Base-by-base conservation (phyloP, 1,139 yeast genomes). In the Starmera stellimalicola region DNA sequence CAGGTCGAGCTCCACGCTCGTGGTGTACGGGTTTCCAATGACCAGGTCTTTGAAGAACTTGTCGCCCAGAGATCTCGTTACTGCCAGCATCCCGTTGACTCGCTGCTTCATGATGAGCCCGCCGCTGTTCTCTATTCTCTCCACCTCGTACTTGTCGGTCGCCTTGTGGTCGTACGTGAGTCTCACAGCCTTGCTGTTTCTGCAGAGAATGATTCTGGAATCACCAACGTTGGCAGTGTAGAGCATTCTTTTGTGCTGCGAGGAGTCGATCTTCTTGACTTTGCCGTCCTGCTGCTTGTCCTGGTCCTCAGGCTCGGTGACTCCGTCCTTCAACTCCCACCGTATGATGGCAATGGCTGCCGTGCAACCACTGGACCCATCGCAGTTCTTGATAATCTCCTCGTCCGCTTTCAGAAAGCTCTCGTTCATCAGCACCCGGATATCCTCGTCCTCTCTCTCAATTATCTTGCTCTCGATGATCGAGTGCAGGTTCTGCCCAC, bases 201-300 rank as follows among this genome's bases (percentile, higher is more conserved):
- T 73, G 49, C 72, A 79, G 33, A 91, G 62, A 2, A 91, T 83
- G 23, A 88, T 73, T 41, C 97, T 68, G 45, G 94, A 78, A 54
- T 91, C 98, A 3, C 99, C 98, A 5, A 85, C 98, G 50, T 91
- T 91, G 10, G 96, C 95, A 0, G 96, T 88, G 48, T 87, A 87
- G 22, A 91, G 65, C 75, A 83, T 75, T 45, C 95, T 55, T 44
- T 65, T 72, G 47, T 79, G 84, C 41, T 58, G 50, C 7, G 46
- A 44, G 19, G 58, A 37, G 32, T 54, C 48, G 16, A 38, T 33
- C 27, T n/a, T 18, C 29, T 9, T 16, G n/a, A 4, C 27, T 14
- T 31, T 27, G 11, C 14, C 14, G 3, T 28, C 17, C 12, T 31
- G 33, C 16, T 30, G 35, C 16, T 24, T 33, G 16, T 33, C 34